Percentiles rank a stretch among this genome's conserved stretches.
Evolutionary conservation across 257 asterid genomes (phyloP).

Genomic region (Cinchona pubescens): DNA sequence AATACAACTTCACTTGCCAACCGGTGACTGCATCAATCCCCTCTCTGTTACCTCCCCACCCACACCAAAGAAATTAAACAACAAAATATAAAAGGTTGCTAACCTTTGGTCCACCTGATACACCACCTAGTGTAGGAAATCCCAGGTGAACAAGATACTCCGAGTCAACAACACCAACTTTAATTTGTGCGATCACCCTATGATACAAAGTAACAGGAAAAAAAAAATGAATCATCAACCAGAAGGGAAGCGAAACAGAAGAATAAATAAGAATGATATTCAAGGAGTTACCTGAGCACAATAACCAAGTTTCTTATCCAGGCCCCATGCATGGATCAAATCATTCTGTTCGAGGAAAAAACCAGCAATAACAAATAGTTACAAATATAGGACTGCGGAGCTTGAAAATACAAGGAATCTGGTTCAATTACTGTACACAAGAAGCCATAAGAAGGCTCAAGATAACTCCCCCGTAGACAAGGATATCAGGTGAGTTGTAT

Average conservation of each 20-base stretch:
- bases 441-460: neutral
- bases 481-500: neutral
- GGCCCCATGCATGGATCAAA: slow-evolving; percentile 97
- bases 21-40: neutral
- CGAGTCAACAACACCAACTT: slow-evolving; percentile 81
- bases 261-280: neutral
- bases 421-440: neutral
- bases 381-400: neutral
- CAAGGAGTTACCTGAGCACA: slow-evolving; percentile 76
- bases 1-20: neutral
- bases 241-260: neutral
- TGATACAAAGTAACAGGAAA: slow-evolving; percentile 1
- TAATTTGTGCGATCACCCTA: slow-evolving; percentile 73
- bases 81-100: neutral
- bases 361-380: neutral
- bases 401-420: neutral
- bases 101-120: slow-evolving; percentile 48
- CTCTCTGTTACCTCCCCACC: neutral
- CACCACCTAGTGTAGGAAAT: slow-evolving; percentile 71
- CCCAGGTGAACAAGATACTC: slow-evolving; percentile 67
- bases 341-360: slow-evolving; percentile 53
- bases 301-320: slow-evolving; percentile 87
- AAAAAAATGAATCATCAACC: slow-evolving; percentile 8
- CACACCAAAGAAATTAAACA: neutral
- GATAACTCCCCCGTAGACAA: neutral